Evolutionary conservation across 805 yeast genomes (phyloP), one percentile per base, ranked within the genome.

Genomic region (Cyberlindnera maritima): DNA sequence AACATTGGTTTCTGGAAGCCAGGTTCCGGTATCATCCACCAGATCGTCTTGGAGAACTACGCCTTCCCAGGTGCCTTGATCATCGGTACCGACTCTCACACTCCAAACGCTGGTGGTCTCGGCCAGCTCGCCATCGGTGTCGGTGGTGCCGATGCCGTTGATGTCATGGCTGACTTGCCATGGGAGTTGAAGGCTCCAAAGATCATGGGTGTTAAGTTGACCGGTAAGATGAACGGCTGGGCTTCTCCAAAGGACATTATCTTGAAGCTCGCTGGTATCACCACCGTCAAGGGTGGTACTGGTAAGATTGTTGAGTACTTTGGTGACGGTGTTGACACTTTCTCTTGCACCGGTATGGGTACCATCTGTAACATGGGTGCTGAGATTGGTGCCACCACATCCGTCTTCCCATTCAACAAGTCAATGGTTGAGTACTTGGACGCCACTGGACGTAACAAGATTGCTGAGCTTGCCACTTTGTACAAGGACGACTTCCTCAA

Each of bases 341-440:
- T 94, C 63, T 85, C 96, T 23, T 89, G 96, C 75, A 94, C 99
- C 34, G 99, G 99, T 75, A 94, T 94, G 99, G 99, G 96, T 53
- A 94, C 99, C 52, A 92, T 94, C 68, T 92, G 98, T 79, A 94
- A 94, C 72, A 94, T 94, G 99, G 99, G 99, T 67, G 99, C 99
- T 47, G 99, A 94, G 72, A 90, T 94, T 48, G 99, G 99, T 70
- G 99, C 99, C 36, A 94, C 99, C 36, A 94, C 99, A 37, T 92
- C 98, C 21, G 81, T 88, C 47, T 94, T 94, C 89, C 99, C 99
- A 54, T 92, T 79, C 88, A 90, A 88, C 77, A 80, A 83, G 64
- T 85, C 92, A 56, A 91, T 88, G 88, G 81, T 74, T 67, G 86
- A 85, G 57, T 92, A 91, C 76, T 80, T 92, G 68, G 70, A 79